phyloP scores from a whole-genome alignment of 2,329 filamentous ascomycete species.

The Penicillium hordei region DNA sequence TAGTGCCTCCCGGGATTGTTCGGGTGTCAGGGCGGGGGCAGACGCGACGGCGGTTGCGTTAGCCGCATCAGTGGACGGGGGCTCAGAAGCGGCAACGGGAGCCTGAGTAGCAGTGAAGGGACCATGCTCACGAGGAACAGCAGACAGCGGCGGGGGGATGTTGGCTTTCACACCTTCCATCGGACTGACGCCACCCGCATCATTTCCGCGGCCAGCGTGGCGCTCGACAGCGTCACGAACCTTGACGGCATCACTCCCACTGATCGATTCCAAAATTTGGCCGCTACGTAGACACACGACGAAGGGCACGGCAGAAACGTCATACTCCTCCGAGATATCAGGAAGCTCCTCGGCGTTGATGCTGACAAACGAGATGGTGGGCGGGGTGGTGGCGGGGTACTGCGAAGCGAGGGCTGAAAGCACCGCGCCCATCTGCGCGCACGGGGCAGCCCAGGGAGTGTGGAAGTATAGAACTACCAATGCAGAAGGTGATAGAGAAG shows the following conservation, averaged over 20 bases:
- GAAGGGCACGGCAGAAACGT: slow-evolving; percentile 92
- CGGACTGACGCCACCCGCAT: slow-evolving; percentile 25
- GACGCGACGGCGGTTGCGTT: slow-evolving; percentile 27
- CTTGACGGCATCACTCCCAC: slow-evolving; percentile 83
- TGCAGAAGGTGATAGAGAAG: slow-evolving; percentile 65
- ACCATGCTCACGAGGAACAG: slow-evolving; percentile 39
- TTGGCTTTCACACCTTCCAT: slow-evolving; percentile 33
- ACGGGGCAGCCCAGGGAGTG: slow-evolving; percentile 93
- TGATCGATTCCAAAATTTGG: slow-evolving; percentile 77
- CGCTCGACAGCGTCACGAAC: slow-evolving; percentile 83
- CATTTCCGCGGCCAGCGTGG: slow-evolving; percentile 58
- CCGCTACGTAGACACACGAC: slow-evolving; percentile 78
- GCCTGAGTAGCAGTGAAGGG: slow-evolving; percentile 33
- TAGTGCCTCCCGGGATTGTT: slow-evolving; percentile 76
- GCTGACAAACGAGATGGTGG: slow-evolving; percentile 75
- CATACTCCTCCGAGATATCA: slow-evolving; percentile 87
- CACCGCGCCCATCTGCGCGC: slow-evolving; percentile 88
- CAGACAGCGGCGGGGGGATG: slow-evolving; percentile 43
- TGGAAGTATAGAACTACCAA: slow-evolving; percentile 91
- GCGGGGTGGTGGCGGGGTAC: slow-evolving; percentile 69
- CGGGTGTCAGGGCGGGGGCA: slow-evolving; percentile 34
- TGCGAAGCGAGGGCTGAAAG: slow-evolving; percentile 81
- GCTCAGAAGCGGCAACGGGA: slow-evolving; percentile 18
- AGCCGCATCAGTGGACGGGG: slow-evolving; percentile 26
- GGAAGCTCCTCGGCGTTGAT: slow-evolving; percentile 93